Conservation (phyloP, 2,329 filamentous ascomycete species). For the Sphaerostilbella broomeana region DNA sequence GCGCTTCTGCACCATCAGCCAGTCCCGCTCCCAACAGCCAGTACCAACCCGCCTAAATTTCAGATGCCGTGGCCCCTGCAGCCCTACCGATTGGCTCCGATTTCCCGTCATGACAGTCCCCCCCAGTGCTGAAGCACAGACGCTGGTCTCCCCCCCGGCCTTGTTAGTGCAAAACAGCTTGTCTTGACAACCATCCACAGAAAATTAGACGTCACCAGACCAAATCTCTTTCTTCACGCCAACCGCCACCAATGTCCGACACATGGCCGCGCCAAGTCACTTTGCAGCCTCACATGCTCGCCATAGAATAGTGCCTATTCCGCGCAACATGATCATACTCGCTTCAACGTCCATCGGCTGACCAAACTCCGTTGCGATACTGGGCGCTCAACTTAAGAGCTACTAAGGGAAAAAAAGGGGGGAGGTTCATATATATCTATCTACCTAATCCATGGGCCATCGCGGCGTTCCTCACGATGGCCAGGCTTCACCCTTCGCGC, state of each 20-base stretch:
- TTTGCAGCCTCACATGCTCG: conserved; percentile 10
- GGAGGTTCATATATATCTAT: not conserved
- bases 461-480: too few relatives aligned
- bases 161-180: too few relatives aligned
- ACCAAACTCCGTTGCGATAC: not conserved
- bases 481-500: not conserved
- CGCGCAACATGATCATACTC: conserved; percentile 3
- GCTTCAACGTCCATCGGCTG: conserved; percentile 3
- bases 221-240: not conserved
- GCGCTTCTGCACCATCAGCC: too few relatives aligned
- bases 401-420: not conserved
- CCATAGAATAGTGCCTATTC: not conserved
- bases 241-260: conserved; percentile 3
- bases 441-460: not conserved
- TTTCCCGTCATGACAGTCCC: too few relatives aligned
- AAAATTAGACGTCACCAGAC: conserved; percentile 7
- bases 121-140: too few relatives aligned
- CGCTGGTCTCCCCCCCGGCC: too few relatives aligned
- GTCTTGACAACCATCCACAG: not conserved
- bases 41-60: too few relatives aligned
- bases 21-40: too few relatives aligned
- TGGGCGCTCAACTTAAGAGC: not conserved
- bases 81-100: too few relatives aligned
- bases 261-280: conserved; percentile 4
- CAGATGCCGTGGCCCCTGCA: too few relatives aligned